These are phyloP conservation scores for Diaporthe velutina DNA, from an alignment of 2,329 filamentous ascomycete species.

Conservation along the genomic window DNA sequence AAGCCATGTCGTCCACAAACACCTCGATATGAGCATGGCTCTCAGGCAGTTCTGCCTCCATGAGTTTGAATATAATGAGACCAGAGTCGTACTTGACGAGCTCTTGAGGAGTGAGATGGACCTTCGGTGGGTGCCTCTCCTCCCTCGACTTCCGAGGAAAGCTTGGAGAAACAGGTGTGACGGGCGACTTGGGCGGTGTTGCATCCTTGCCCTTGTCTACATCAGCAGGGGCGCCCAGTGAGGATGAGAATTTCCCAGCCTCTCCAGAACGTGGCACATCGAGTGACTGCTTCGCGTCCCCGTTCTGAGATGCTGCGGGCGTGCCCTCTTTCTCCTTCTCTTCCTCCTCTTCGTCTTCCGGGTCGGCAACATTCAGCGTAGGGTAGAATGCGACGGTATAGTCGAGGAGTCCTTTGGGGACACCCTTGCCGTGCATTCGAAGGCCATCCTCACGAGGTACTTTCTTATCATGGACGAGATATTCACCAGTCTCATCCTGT, in stretches of 20 bases:
- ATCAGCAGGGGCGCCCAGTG: conserved; percentile 47
- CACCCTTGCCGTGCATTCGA: conserved; percentile 78
- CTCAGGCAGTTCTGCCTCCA: conserved; percentile 87
- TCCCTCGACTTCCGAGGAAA: conserved; percentile 64
- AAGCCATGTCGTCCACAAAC: conserved; percentile 93
- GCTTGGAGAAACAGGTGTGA: conserved; percentile 58
- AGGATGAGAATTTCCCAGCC: conserved; percentile 59
- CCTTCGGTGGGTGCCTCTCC: conserved; percentile 76
- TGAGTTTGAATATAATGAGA: conserved; percentile 92
- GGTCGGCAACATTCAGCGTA: conserved; percentile 87
- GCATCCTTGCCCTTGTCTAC: conserved; percentile 46
- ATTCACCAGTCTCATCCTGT: conserved; percentile 85
- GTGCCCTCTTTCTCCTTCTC: conserved; percentile 52
- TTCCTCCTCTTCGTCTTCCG: conserved; percentile 81
- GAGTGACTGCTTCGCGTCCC: conserved; percentile 45
- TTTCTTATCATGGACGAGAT: conserved; percentile 83
- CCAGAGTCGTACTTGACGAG: conserved; percentile 90
- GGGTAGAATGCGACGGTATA: conserved; percentile 94
- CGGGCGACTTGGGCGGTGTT: conserved; percentile 58
- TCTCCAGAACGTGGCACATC: conserved; percentile 52
- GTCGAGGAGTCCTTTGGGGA: conserved; percentile 82
- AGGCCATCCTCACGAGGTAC: conserved; percentile 75
- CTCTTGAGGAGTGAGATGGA: conserved; percentile 83
- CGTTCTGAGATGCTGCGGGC: conserved; percentile 36
- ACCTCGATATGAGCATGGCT: conserved; percentile 85